Base-by-base conservation (phyloP, 2,329 filamentous ascomycete species). In the Alternaria sp. region DNA sequence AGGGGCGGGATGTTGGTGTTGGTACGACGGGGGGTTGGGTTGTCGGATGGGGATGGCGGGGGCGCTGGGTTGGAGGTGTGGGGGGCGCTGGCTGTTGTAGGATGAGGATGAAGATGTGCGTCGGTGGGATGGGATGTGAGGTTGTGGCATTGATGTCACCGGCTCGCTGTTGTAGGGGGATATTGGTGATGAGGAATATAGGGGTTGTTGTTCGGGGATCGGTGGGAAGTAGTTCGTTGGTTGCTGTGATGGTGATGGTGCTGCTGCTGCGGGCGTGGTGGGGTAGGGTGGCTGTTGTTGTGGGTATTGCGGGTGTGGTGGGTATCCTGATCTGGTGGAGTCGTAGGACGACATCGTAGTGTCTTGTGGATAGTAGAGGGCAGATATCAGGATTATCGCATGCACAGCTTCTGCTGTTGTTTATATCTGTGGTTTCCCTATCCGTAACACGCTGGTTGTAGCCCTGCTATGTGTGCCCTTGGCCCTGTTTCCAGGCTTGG, bases 271-370 rank as follows among this genome's bases (percentile, higher is more conserved):
- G 23, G 65, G 59, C 5, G 56, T 66, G 17, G 54, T 56, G 31
- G 65, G 65, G 39, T 68, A 68, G 5, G 65, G 63, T 34, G 63
- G 61, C 40, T 54, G 41, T 52, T 58, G 64, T 9, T 28, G 40
- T 61, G 50, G 9, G 44, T 51, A 44, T 34, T 51, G 60, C 23
- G 53, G 40, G 31, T 54, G 51, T 49, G 54, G 57, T 33, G 50
- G 28, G 37, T 65, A 62, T 24, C 57, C 62, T 3, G 59, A 67
- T 41, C 57, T 61, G 55, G 54, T 61, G 17, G 66, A 67, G 56
- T 58, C 63, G 61, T 67, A 69, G 28, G 68, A 69, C 24, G 68
- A 69, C 68, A 70, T 66, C 9, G 36, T 62, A 52, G 28, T 54
- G 52, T 36, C 39, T 39, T 13, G 8, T 14, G 9, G 9, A 28